Conservation (phyloP, 2,329 filamentous ascomycete genomes). For the Verticillium nubilum region DNA sequence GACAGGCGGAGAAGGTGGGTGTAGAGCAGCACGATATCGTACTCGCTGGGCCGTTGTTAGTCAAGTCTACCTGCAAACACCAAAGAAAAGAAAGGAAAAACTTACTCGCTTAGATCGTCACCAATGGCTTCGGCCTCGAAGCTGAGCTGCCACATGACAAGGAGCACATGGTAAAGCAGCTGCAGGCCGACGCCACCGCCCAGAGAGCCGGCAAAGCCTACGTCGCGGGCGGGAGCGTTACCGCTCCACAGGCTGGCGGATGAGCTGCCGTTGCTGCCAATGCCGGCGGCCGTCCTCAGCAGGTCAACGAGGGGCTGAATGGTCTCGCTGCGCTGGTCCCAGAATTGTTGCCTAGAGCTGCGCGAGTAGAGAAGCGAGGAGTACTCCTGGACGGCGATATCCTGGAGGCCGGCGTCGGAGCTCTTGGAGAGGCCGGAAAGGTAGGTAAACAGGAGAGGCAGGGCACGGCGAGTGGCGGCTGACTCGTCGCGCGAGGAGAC, state of each 20-base stretch:
- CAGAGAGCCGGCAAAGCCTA: constrained; percentile 56
- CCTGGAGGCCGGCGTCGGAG: constrained; percentile 83
- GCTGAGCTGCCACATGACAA: constrained; percentile 94
- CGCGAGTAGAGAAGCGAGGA: constrained; percentile 75
- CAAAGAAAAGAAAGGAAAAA: no score
- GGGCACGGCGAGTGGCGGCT: constrained; percentile 63
- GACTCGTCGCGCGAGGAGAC: constrained; percentile 59
- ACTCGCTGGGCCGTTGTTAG: constrained; percentile 56
- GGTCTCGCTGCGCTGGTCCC: constrained; percentile 84
- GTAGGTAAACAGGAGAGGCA: constrained; percentile 81
- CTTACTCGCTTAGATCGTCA: constrained; percentile 79
- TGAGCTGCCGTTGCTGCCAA: constrained; percentile 58
- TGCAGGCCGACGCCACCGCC: constrained; percentile 87
- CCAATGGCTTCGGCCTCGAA: constrained; percentile 76
- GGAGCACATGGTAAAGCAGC: constrained; percentile 85
- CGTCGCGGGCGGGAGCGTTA: constrained; percentile 45
- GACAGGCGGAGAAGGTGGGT: constrained; percentile 88
- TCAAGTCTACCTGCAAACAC: background rate
- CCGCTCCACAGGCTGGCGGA: constrained; percentile 59
- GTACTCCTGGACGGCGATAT: constrained; percentile 91
- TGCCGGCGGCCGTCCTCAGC: constrained; percentile 70
- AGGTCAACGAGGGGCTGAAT: constrained; percentile 77
- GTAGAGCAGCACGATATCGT: constrained; percentile 87
- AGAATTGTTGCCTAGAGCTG: constrained; percentile 76
- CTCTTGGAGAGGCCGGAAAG: constrained; percentile 78